phyloP scores from a whole-genome alignment of 106 monocot genomes.

The Phalaenopsis equestris region DNA sequence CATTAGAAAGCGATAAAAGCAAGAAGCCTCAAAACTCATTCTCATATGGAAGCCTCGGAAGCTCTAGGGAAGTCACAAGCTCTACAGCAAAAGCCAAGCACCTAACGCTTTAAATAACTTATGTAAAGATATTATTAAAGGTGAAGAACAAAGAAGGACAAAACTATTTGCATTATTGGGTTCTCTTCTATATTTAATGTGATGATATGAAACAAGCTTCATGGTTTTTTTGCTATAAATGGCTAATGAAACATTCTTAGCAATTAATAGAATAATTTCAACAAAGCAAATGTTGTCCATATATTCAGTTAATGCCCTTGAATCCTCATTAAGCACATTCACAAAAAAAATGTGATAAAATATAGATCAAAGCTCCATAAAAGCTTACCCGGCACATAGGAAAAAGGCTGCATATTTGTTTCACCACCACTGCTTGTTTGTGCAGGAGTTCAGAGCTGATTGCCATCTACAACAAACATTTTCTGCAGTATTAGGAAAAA shows the following conservation, averaged over 20 bases:
- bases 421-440: slow-evolving; percentile 67
- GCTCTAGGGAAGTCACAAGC: neutral
- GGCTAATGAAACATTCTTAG: neutral
- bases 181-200: neutral
- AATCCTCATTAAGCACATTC: neutral
- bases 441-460: slow-evolving; percentile 72
- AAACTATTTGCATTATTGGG: neutral
- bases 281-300: neutral
- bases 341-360: neutral
- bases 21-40: neutral
- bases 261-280: neutral
- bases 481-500: slow-evolving; percentile 1
- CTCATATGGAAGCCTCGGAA: neutral
- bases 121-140: neutral
- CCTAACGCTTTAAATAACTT: neutral
- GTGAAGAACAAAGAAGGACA: neutral
- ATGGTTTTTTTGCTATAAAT: neutral
- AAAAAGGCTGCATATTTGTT: slow-evolving; percentile 78
- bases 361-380: slow-evolving; percentile 4
- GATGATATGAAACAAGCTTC: neutral
- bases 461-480: slow-evolving; percentile 57
- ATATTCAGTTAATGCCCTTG: neutral
- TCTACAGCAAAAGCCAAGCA: neutral
- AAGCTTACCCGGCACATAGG: slow-evolving; percentile 73
- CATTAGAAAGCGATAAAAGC: neutral